Evolutionary conservation across 2,329 filamentous ascomycete species (phyloP).

Genomic region (Didymella pomorum): DNA sequence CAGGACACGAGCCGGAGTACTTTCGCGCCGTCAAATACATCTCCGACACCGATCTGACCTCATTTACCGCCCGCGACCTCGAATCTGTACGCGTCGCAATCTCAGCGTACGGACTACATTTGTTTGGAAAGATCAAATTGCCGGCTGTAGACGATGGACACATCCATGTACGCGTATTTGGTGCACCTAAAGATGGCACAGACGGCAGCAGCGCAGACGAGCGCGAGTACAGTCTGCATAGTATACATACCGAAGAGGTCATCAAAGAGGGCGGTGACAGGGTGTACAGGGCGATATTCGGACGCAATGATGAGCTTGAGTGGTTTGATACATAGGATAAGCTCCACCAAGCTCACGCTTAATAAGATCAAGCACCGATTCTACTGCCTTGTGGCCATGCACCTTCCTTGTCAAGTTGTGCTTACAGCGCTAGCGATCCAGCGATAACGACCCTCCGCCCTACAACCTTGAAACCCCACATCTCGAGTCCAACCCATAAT

Average conservation of each 20-base stretch:
- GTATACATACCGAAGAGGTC: conserved; percentile 47
- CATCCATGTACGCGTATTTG: conserved; percentile 45
- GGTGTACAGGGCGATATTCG: conserved; percentile 45
- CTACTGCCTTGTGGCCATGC: neutral
- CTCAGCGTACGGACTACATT: conserved; percentile 45
- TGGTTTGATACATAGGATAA: conserved; percentile 46
- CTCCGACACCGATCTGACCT: conserved; percentile 47
- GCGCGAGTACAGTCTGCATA: conserved; percentile 44
- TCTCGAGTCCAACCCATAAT: too few relatives aligned
- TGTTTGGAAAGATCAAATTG: conserved; percentile 43
- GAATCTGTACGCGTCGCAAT: conserved; percentile 40
- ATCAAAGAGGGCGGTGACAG: conserved; percentile 41
- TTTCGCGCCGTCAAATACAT: conserved; percentile 51
- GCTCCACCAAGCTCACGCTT: neutral
- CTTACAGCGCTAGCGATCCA: conserved; percentile 6
- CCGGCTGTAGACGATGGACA: conserved; percentile 37
- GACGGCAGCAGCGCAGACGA: conserved; percentile 44
- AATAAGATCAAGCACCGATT: neutral
- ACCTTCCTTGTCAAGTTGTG: neutral
- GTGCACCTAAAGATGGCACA: conserved; percentile 44
- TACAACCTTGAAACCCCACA: too few relatives aligned
- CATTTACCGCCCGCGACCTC: conserved; percentile 39
- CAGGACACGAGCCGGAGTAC: conserved; percentile 50
- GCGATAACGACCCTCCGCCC: neutral
- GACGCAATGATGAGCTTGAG: conserved; percentile 39